A percentile compares a stretch with the other conserved stretches of the same genome.
Conservation (phyloP, 2,329 filamentous ascomycete species). For the Teratosphaeria epicoccoides region DNA sequence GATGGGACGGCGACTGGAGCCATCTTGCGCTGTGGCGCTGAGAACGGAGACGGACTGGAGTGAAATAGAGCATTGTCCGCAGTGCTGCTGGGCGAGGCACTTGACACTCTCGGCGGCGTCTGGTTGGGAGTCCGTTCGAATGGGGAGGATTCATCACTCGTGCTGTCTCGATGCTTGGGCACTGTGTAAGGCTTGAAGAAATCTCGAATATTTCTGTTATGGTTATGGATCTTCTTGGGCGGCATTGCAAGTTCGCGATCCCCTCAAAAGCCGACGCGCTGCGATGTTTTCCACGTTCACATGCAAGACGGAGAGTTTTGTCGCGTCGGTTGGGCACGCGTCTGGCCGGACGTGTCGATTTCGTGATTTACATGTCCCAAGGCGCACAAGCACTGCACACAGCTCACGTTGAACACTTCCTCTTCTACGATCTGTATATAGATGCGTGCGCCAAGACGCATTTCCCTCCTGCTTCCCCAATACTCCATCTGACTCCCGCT, state of each 20-base stretch:
- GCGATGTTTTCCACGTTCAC: background rate
- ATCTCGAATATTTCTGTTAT: conserved; percentile 10
- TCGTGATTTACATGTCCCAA: no score
- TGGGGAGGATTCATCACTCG: background rate
- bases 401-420: no score
- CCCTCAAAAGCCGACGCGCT: background rate
- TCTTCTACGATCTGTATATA: no score
- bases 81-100: conserved; percentile 1
- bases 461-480: no score
- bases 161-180: conserved; percentile 9
- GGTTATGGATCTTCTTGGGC: background rate
- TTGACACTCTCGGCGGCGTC: background rate
- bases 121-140: background rate
- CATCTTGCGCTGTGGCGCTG: conserved; percentile 4
- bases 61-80: conserved; percentile 3
- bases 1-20: conserved; percentile 9
- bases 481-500: no score
- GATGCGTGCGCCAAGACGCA: no score
- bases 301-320: no score
- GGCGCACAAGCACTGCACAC: no score
- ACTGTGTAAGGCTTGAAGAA: conserved; percentile 37
- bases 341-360: no score
- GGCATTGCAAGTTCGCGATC: background rate
- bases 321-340: no score
- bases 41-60: conserved; percentile 5